Evolutionary conservation across 805 yeast genomes (phyloP), one percentile per base, ranked within the genome.

Genomic region (Brettanomyces sp.): DNA sequence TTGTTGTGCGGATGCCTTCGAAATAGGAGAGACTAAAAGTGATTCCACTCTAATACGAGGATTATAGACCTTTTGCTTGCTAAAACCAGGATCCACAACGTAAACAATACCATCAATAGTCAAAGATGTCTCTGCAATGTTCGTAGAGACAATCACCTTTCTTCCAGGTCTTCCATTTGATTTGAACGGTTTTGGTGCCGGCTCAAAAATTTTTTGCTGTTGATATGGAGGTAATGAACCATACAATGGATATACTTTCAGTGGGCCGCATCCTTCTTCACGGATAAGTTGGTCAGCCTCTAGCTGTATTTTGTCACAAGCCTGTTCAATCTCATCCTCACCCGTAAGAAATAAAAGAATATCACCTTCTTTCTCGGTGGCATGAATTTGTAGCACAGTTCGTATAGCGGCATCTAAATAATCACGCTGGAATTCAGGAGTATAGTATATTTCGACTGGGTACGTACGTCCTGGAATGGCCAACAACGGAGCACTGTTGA

Each of bases 381-480:
- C 96, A 67, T 93, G 99, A 52, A 91, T 93, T 65, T 91, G 98
- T 52, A 93, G 69, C 8, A 91, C 98, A 0, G 98, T 93, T 54
- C 97, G 76, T 49, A 93, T 87, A 1, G 98, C 96, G 24, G 96
- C 87, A 60, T 91, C 97, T 55, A 91, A 68, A 60, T 91, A 91
- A 62, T 91, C 98, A 55, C 93, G 80, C 68, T 93, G 98, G 61
- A 82, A 89, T 64, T 93, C 98, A 18, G 97, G 96, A 0, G 99
- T 93, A 64, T 93, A 91, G 66, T 88, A 91, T 47, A 91, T 84
- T 64, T 93, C 99, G 41, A 91, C 99, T 0, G 98, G 98, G 61
- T 80, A 93, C 2, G 99, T 93, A 75, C 99, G 80, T 59, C 99
- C 99, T 2, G 98, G 97, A 41, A 91, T 98, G 0, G 97, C 95